A percentile compares a stretch with the other conserved stretches of the same genome.
phyloP scores from a whole-genome alignment of 2,329 filamentous ascomycete genomes.

The Clonostachys solani region DNA sequence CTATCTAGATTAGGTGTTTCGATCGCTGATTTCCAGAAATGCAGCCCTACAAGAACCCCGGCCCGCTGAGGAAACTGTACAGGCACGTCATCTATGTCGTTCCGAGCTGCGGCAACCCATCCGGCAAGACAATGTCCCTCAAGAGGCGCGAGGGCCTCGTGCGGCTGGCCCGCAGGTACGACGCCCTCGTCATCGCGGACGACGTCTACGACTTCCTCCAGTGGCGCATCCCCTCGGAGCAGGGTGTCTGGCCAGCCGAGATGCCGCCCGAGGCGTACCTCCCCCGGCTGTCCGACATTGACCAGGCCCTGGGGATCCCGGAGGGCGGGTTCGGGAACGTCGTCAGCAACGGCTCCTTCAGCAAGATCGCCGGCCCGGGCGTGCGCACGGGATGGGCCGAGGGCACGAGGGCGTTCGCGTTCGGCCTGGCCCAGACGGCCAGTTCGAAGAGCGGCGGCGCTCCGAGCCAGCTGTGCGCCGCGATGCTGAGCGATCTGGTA shows the following conservation, averaged over 20 bases:
- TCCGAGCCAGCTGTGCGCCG: conserved; percentile 49
- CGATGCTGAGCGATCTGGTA: conserved; percentile 45
- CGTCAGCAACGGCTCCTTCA: conserved; percentile 85
- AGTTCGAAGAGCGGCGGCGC: conserved; percentile 53
- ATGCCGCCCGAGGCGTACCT: conserved; percentile 44
- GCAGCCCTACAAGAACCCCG: neutral
- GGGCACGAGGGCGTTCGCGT: conserved; percentile 50
- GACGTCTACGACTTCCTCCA: conserved; percentile 94
- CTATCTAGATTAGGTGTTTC: no score
- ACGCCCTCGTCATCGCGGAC: conserved; percentile 81
- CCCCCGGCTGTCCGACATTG: conserved; percentile 76
- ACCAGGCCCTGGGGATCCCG: conserved; percentile 57
- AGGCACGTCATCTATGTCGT: conserved; percentile 85
- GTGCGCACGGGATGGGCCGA: conserved; percentile 87
- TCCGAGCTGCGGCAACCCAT: conserved; percentile 86
- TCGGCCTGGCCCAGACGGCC: conserved; percentile 48
- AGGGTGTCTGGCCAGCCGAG: neutral
- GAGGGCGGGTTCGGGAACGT: conserved; percentile 65
- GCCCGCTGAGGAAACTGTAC: conserved; percentile 64
- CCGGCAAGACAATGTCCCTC: conserved; percentile 75
- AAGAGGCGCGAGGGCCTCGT: conserved; percentile 65
- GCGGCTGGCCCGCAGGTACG: conserved; percentile 68
- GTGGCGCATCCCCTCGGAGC: conserved; percentile 53
- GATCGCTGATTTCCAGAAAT: neutral
- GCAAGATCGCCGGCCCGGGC: conserved; percentile 81